Evolutionary conservation across 169 alveolate species (phyloP), one percentile per base, ranked within the genome.

Genomic region (Plasmodium billcollinsi): DNA sequence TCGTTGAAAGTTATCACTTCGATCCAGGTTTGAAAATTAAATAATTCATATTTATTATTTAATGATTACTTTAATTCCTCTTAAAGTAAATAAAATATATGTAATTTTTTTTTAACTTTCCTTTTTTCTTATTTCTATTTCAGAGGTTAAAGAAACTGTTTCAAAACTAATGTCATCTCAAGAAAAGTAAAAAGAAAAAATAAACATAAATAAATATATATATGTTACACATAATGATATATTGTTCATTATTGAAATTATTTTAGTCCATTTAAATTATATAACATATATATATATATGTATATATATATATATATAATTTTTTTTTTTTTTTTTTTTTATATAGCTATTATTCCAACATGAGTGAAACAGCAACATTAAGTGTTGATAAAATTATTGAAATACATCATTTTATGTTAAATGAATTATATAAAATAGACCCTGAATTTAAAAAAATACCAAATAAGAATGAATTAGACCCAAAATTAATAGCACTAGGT

Each of bases 341-440:
- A 24, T 66, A 66, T 59, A 78, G 80, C 54, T 76, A 88, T 88
- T 45, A 86, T 20, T 92, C 93, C 45, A 72, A 74, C 49, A 65
- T 74, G 20, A 89, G 88, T 15, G 88, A 74, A 5, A 24, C 59
- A 29, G 73, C 90, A 69, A 47, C 73, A 58, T 33, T 63, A 90
- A 86, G 93, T 61, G 95, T 88, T 69, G 94, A 94, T 39, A 95
- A 93, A 72, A 88, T 95, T 2, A 78, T 95, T 12, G 90, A 74
- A 29, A 91, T 95, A 52, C 94, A 95, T 80, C 97, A 94, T 90
- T 94, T 89, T 74, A 95, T 95, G 97, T 73, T 95, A 54, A 70
- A 65, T 15, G 97, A 95, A 83, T 93, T 95, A 63, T 91, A 93
- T 43, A 86, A 72, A 24, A 86, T 95, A 21, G 96, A 90, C 52